phyloP scores from a whole-genome alignment of 495 filamentous ascomycete species.

The Annulohypoxylon nitens region DNA sequence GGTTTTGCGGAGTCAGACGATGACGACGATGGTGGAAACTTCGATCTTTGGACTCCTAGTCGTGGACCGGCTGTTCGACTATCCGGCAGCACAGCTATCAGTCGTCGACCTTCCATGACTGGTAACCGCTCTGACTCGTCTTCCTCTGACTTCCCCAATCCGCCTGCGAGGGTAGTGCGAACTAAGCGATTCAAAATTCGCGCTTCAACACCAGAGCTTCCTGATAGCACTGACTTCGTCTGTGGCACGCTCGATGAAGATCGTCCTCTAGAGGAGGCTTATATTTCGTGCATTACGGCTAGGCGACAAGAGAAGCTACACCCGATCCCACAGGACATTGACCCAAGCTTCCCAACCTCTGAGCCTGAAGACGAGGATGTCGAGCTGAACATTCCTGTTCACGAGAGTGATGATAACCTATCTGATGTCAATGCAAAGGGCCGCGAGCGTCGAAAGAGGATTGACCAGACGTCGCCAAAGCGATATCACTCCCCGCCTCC shows the following conservation, averaged over 20 bases:
- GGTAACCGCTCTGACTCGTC: slow-evolving; percentile 60
- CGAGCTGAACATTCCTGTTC: slow-evolving; percentile 64
- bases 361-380: slow-evolving; percentile 88
- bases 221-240: slow-evolving; percentile 97
- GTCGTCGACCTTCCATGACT: slow-evolving; percentile 56
- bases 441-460: slow-evolving; percentile 54
- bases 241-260: slow-evolving; percentile 98
- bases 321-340: slow-evolving; percentile 91
- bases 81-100: slow-evolving; percentile 54
- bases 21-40: slow-evolving; percentile 81
- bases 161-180: slow-evolving; percentile 41
- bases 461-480: slow-evolving; percentile 54
- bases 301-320: slow-evolving; percentile 83
- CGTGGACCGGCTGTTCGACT: slow-evolving; percentile 62
- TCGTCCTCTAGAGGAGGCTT: slow-evolving; percentile 90
- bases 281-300: slow-evolving; percentile 85
- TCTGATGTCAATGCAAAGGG: slow-evolving; percentile 62
- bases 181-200: slow-evolving; percentile 69
- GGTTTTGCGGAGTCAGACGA: slow-evolving; percentile 93
- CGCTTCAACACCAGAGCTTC: slow-evolving; percentile 82
- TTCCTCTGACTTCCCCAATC: slow-evolving; percentile 39
- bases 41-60: slow-evolving; percentile 81
- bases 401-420: slow-evolving; percentile 68
- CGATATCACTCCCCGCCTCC: slow-evolving; percentile 63
- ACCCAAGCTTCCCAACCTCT: slow-evolving; percentile 95